Base-by-base conservation (phyloP, 1,284 basidiomycete genomes). In the Ustilago xerochloae region DNA sequence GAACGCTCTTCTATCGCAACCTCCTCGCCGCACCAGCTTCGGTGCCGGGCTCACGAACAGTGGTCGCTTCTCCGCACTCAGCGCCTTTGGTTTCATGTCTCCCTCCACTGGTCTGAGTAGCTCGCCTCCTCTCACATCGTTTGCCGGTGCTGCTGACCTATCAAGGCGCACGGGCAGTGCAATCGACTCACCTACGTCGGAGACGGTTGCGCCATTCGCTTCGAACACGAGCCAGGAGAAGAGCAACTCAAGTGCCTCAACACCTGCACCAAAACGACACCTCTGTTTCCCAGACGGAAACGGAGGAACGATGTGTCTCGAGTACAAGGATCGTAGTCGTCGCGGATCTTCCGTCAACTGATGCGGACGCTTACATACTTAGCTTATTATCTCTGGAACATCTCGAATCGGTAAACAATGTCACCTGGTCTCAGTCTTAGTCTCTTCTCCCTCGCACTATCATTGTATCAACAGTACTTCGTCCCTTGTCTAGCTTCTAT, bases 201-300 rank as follows among this genome's bases (percentile, higher is more conserved):
- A 69, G 22, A 20, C 48, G 36, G 9, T 56, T 10, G 36, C 59
- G 8, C 41, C 38, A 15, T 58, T 50, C 28, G 35, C 52, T 4
- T 22, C 62, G 16, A 55, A 32, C 18, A 3, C 29, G 2, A 18
- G 1, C 9, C 35, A 22, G n/a, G n/a, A n/a, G n/a, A n/a, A n/a
- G n/a, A n/a, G 24, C 26, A 30, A 39, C 18, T n/a, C 47, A 46
- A 59, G 30, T 48, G 33, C 24, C 12, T 41, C 30, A 51, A 22
- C 26, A 45, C 39, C 8, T 16, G 41, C 35, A 16, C 57, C 16
- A 47, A 74, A 64, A 48, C 57, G 67, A 9, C 72, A 75, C 51
- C 48, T 70, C 10, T 75, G 72, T 49, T 66, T 75, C 55, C 72
- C 72, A 2, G 72, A 75, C 30, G 72, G 67, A 4, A 66, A 66